These are phyloP conservation scores for Aciculosporium take DNA, from an alignment of 2,329 filamentous ascomycete genomes.

Conservation along the genomic window DNA sequence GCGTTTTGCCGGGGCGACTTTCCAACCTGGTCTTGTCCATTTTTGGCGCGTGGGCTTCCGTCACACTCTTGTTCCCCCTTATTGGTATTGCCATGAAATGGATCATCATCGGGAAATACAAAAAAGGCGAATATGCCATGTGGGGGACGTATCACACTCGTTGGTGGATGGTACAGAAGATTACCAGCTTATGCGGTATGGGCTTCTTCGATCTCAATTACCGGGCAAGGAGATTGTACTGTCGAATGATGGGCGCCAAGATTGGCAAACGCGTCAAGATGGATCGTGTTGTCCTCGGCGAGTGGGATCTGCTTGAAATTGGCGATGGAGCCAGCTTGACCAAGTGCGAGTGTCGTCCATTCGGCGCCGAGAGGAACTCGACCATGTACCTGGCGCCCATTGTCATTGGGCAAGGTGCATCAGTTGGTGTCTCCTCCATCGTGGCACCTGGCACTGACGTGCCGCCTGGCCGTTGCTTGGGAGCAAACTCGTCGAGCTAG, in stretches of 20 bases:
- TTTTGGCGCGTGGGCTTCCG: slow-evolving; percentile 24
- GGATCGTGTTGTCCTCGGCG: slow-evolving; percentile 29
- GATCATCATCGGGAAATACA: slow-evolving; percentile 38
- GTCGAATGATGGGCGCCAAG: slow-evolving; percentile 35
- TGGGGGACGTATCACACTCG: slow-evolving; percentile 43
- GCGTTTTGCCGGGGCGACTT: slow-evolving; percentile 28
- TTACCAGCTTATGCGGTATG: slow-evolving; percentile 31
- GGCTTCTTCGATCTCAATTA: slow-evolving; percentile 30
- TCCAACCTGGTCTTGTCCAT: slow-evolving; percentile 33
- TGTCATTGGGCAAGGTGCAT: slow-evolving; percentile 30
- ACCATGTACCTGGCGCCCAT: slow-evolving; percentile 42
- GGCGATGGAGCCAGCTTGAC: slow-evolving; percentile 33
- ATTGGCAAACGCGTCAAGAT: slow-evolving; percentile 37
- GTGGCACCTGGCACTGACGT: slow-evolving; percentile 35
- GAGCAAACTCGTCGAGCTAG: slow-evolving; percentile 43
- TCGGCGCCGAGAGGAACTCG: slow-evolving; percentile 40
- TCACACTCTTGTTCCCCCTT: slow-evolving; percentile 27
- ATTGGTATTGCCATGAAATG: slow-evolving; percentile 37
- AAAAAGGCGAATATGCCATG: slow-evolving; percentile 42
- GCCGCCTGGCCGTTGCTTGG: slow-evolving; percentile 35
- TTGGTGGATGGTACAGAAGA: slow-evolving; percentile 45
- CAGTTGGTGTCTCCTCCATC: slow-evolving; percentile 32
- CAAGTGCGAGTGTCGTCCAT: slow-evolving; percentile 33
- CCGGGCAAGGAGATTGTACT: slow-evolving; percentile 28
- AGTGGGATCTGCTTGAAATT: slow-evolving; percentile 41